These are phyloP conservation scores for Candida boleticola DNA, from an alignment of 805 yeast species.

Conservation along the genomic window DNA sequence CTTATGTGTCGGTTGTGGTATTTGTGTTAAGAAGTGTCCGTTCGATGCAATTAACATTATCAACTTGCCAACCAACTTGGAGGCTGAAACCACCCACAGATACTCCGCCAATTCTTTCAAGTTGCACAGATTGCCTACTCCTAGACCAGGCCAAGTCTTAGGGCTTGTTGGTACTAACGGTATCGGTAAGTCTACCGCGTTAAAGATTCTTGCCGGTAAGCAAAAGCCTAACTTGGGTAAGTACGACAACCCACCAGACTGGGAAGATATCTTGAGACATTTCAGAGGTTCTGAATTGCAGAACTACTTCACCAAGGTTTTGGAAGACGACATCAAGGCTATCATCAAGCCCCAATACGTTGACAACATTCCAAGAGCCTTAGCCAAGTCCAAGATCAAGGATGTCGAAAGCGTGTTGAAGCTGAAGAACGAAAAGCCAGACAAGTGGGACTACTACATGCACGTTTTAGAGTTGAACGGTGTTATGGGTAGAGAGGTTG, in stretches of 20 bases:
- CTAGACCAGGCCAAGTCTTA: slow-evolving; percentile 97
- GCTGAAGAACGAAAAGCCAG: slow-evolving; percentile 71
- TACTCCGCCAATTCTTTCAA: slow-evolving; percentile 98
- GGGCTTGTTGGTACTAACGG: slow-evolving; percentile 99
- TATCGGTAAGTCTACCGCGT: slow-evolving; percentile 97
- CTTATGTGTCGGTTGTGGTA: slow-evolving; percentile 99
- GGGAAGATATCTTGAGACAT: slow-evolving; percentile 88
- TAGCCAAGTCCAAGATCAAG: slow-evolving; percentile 78
- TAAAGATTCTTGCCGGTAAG: slow-evolving; percentile 95
- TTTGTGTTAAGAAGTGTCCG: slow-evolving; percentile 97
- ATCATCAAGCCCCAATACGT: slow-evolving; percentile 98
- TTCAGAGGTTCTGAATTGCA: slow-evolving; percentile 98
- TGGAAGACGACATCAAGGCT: slow-evolving; percentile 94
- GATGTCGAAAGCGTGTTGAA: slow-evolving; percentile 83
- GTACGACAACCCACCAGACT: slow-evolving; percentile 94
- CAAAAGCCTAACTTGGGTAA: slow-evolving; percentile 95
- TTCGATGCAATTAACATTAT: slow-evolving; percentile 95
- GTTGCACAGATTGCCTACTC: slow-evolving; percentile 94
- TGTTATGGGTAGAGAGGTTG: slow-evolving; percentile 83
- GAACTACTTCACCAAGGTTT: slow-evolving; percentile 88
- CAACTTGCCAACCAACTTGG: slow-evolving; percentile 94
- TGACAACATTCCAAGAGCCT: slow-evolving; percentile 95
- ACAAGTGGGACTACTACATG: slow-evolving; percentile 62
- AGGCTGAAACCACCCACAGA: slow-evolving; percentile 90
- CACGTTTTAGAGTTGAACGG: slow-evolving; percentile 70